A percentile compares a stretch with the other conserved stretches of the same genome.
These are phyloP conservation scores for Aspergillus unguis DNA, from an alignment of 2,329 filamentous ascomycete genomes.

Conservation along the genomic window DNA sequence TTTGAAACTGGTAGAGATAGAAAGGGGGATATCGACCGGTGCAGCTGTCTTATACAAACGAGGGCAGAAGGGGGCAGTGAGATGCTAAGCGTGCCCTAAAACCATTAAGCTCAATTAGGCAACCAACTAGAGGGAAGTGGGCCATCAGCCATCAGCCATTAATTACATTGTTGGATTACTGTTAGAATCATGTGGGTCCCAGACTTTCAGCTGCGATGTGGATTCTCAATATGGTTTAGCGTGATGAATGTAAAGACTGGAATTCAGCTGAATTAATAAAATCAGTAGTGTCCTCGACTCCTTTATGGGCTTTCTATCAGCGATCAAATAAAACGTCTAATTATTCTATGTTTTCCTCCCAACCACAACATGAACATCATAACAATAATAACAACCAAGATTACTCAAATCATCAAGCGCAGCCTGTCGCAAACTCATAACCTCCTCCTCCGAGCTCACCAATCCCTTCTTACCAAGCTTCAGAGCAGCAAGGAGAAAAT, in stretches of 20 bases:
- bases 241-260: not conserved
- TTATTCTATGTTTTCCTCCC: not conserved
- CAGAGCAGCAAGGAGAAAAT: not conserved
- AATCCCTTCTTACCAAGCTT: not conserved
- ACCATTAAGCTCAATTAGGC: not conserved
- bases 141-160: rapidly evolving
- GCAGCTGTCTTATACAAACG: not conserved
- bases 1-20: not conserved
- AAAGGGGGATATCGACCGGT: not conserved
- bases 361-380: not conserved
- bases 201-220: not conserved
- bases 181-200: not conserved
- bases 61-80: not conserved
- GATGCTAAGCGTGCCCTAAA: not conserved
- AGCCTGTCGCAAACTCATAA: not conserved
- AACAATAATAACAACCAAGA: not conserved
- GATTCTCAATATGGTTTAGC: not conserved
- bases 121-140: not conserved
- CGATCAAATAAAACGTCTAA: too few relatives aligned
- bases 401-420: not conserved
- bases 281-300: too few relatives aligned
- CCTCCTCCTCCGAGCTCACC: not conserved
- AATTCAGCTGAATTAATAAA: too few relatives aligned
- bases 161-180: not conserved
- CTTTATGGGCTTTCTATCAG: too few relatives aligned